Conservation (phyloP, 352 stramenopile species). For the Pythium monospermum region DNA sequence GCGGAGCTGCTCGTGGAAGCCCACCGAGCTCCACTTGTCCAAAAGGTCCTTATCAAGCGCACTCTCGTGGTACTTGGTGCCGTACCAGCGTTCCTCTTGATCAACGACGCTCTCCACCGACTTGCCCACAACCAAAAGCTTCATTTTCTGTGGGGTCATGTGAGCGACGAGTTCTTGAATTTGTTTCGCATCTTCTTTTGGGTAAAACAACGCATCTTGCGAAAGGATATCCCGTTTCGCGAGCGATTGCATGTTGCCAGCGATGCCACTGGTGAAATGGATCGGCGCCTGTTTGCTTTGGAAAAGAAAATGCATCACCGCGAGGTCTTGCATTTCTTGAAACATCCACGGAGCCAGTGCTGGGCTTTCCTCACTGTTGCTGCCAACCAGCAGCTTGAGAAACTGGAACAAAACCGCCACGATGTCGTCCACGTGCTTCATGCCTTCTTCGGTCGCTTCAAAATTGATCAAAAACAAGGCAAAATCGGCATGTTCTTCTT, state of each 20-base stretch:
- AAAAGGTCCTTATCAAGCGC: conserved; percentile 25
- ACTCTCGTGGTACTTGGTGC: conserved; percentile 32
- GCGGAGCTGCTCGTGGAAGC: conserved; percentile 30
- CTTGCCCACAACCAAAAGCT: conserved; percentile 33
- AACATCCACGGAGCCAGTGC: conserved; percentile 20
- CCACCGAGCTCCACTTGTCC: conserved; percentile 14
- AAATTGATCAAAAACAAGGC: conserved; percentile 24
- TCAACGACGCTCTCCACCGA: conserved; percentile 21
- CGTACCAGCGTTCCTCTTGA: conserved; percentile 43
- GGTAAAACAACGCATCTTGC: conserved; percentile 24
- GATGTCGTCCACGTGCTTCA: conserved; percentile 23
- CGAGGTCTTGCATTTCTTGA: conserved; percentile 23
- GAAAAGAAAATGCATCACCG: conserved; percentile 29
- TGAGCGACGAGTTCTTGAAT: conserved; percentile 21
- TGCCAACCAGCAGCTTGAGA: conserved; percentile 17
- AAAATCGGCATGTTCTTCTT: conserved; percentile 24
- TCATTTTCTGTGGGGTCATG: conserved; percentile 37
- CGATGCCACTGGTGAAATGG: conserved; percentile 20
- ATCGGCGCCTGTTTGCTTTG: conserved; percentile 26
- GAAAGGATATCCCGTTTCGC: conserved; percentile 15
- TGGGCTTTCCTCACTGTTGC: not conserved
- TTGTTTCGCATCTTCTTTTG: conserved; percentile 13
- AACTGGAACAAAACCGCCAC: conserved; percentile 24
- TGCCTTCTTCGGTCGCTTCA: conserved; percentile 19
- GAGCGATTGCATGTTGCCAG: conserved; percentile 23